A percentile compares a stretch with the other conserved stretches of the same genome.
phyloP scores from a whole-genome alignment of 192 early-diverging fungal genomes.

The Dissophora ornata region DNA sequence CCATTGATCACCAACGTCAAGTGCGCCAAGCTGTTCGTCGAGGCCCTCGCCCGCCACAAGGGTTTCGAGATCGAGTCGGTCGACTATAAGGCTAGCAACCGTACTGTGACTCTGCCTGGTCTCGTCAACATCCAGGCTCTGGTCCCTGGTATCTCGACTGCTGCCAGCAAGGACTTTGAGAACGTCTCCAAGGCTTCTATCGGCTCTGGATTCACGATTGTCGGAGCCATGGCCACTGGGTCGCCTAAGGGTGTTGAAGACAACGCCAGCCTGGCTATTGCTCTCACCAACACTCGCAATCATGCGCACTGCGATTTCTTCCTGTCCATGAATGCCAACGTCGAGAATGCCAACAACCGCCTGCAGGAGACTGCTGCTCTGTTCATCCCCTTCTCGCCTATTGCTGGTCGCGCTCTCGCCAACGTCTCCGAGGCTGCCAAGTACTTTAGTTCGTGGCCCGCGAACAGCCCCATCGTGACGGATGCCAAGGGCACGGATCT shows the following conservation, averaged over 20 bases:
- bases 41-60: conserved; percentile 87
- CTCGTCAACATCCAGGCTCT: conserved; percentile 85
- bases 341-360: conserved; percentile 65
- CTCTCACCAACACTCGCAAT: conserved; percentile 58
- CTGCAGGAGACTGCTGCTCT: conserved; percentile 65
- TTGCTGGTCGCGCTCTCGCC: conserved; percentile 56
- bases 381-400: conserved; percentile 70
- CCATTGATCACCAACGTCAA: conserved; percentile 99
- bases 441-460: conserved; percentile 87
- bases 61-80: conserved; percentile 80
- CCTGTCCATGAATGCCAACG: conserved; percentile 74
- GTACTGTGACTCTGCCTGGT: conserved; percentile 85
- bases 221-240: conserved; percentile 72
- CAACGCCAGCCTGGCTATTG: conserved; percentile 62
- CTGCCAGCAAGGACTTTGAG: conserved; percentile 66
- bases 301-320: conserved; percentile 79
- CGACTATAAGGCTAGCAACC: conserved; percentile 94
- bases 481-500: conserved; percentile 90
- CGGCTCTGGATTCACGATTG: conserved; percentile 88
- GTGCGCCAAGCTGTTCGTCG: conserved; percentile 98
- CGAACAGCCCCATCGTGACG: conserved; percentile 77
- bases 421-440: conserved; percentile 73
- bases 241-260: conserved; percentile 66
- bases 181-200: conserved; percentile 78
- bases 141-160: conserved; percentile 63